Percentiles rank a stretch among this genome's conserved stretches.
These are phyloP conservation scores for Aspergillus niger DNA, from an alignment of 2,329 filamentous ascomycete genomes.

Conservation along the genomic window DNA sequence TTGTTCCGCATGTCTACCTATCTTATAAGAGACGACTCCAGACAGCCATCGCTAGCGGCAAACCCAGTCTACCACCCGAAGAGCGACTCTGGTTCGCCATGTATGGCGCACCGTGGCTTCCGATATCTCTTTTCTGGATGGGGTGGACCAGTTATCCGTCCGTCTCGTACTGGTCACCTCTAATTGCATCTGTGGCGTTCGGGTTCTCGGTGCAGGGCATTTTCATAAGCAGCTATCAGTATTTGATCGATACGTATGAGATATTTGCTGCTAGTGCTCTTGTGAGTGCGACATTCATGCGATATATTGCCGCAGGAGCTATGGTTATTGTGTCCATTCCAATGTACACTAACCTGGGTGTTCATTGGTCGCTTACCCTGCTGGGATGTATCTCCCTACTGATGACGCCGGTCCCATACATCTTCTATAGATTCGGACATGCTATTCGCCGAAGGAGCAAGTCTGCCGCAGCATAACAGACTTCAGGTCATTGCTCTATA, in stretches of 20 bases:
- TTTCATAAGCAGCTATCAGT: slow-evolving; percentile 56
- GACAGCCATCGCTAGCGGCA: slow-evolving; percentile 30
- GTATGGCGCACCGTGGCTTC: slow-evolving; percentile 52
- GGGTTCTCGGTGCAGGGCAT: slow-evolving; percentile 53
- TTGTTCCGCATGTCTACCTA: slow-evolving; percentile 49
- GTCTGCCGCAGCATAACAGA: neutral
- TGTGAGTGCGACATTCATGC: slow-evolving; percentile 42
- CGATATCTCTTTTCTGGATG: slow-evolving; percentile 60
- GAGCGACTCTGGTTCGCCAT: slow-evolving; percentile 58
- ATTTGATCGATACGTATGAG: slow-evolving; percentile 60
- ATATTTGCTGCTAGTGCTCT: slow-evolving; percentile 53
- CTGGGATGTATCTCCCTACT: slow-evolving; percentile 38
- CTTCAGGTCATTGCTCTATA: too few species aligned
- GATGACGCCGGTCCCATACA: slow-evolving; percentile 48
- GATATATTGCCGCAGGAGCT: slow-evolving; percentile 42
- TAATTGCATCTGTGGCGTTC: slow-evolving; percentile 54
- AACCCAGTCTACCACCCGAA: slow-evolving; percentile 51
- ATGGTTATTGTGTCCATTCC: slow-evolving; percentile 38
- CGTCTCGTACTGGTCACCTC: slow-evolving; percentile 54
- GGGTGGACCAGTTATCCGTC: slow-evolving; percentile 53
- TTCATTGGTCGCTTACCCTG: slow-evolving; percentile 45
- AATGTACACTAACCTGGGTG: slow-evolving; percentile 44
- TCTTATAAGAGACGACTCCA: slow-evolving; percentile 30
- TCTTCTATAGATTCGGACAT: slow-evolving; percentile 38
- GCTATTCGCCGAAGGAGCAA: slow-evolving; percentile 20